Conservation (phyloP, 2,329 filamentous ascomycete species). For the Fusarium circinatum region DNA sequence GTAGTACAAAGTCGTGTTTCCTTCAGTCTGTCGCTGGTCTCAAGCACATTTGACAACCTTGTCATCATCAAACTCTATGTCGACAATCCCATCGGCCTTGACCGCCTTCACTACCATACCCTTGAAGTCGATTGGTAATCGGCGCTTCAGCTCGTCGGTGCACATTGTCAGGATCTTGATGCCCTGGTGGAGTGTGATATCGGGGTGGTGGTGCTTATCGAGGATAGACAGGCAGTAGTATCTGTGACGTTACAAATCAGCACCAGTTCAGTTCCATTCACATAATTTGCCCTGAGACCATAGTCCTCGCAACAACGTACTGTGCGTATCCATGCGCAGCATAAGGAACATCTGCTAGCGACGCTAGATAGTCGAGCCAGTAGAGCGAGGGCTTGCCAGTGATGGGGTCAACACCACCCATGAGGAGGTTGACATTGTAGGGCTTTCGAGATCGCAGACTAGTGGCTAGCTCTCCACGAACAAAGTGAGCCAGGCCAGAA, state of each 20-base stretch:
- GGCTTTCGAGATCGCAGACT: slow-evolving; percentile 92
- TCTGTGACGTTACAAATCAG: slow-evolving; percentile 55
- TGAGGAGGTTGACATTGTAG: slow-evolving; percentile 95
- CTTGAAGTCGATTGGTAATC: slow-evolving; percentile 99
- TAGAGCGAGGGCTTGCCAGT: slow-evolving; percentile 90
- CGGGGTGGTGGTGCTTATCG: slow-evolving; percentile 97
- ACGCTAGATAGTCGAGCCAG: slow-evolving; percentile 97
- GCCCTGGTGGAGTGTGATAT: slow-evolving; percentile 89
- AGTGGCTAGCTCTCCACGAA: slow-evolving; percentile 90
- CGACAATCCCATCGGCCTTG: slow-evolving; percentile 90
- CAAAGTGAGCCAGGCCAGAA: slow-evolving; percentile 89
- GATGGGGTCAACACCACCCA: slow-evolving; percentile 93
- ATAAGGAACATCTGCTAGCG: slow-evolving; percentile 88
- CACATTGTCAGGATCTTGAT: slow-evolving; percentile 94
- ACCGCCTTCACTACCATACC: slow-evolving; percentile 94
- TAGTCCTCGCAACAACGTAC: slow-evolving; percentile 61
- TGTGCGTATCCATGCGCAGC: slow-evolving; percentile 98
- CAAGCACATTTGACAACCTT: slow-evolving; percentile 72
- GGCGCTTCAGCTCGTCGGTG: slow-evolving; percentile 94
- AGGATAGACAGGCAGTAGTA: slow-evolving; percentile 99
- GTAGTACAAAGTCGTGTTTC: slow-evolving; percentile 51
- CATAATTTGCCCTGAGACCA: not conserved
- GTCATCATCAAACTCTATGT: slow-evolving; percentile 87
- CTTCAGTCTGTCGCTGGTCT: slow-evolving; percentile 37
- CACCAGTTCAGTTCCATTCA: not conserved